Base-by-base conservation (phyloP, 2,329 filamentous ascomycete species). In the Fusarium tjaetaba region DNA sequence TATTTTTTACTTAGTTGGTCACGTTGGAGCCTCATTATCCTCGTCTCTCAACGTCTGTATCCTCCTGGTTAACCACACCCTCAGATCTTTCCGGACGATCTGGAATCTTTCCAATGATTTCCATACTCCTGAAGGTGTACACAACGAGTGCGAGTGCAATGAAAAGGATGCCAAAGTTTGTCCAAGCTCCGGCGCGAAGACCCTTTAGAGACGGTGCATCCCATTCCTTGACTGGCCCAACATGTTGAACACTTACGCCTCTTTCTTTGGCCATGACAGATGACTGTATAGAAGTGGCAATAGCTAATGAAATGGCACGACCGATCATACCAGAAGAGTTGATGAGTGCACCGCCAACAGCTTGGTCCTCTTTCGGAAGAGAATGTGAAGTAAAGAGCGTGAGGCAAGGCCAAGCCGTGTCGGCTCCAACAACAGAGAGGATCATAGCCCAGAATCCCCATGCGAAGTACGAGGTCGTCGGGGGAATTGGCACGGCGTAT, bases 251-350 rank as follows among this genome's bases (percentile, higher is more conserved):
- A 1, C 79, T 53, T 0, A 86, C 82, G 7, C 82, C 82, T 34
- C 86, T 82, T 30, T 84, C 82, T 7, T 82, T 79, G 0, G 88
- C 88, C 81, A 90, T 88, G 28, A 92, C 87, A 1, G 89, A 87
- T 0, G 89, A 90, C 78, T 93, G 91, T 4, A 92, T 83, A 1
- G 90, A 90, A 0, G 91, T 92, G 6, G 87, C 88, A 38, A 93
- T 84, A 2, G 91, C 91, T 2, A 93, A 82, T 4, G 90, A 88
- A n/a, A 93, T 86, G 1, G 91, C 88, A 11, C 91, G 84, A 0
- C 91, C 91, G 38, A 93, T 83, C 76, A 92, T 90, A 0, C 89
- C 89, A 18, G 91, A 87, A 1, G 91, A 87, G 67, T 93, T 93
- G 77, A 93, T 89, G 14, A 93, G 85, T 0, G 90, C 92, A 2